Percentiles rank a stretch among this genome's conserved stretches.
Evolutionary conservation across 1,139 yeast genomes (phyloP).

Genomic region (Kodamaea sp.): DNA sequence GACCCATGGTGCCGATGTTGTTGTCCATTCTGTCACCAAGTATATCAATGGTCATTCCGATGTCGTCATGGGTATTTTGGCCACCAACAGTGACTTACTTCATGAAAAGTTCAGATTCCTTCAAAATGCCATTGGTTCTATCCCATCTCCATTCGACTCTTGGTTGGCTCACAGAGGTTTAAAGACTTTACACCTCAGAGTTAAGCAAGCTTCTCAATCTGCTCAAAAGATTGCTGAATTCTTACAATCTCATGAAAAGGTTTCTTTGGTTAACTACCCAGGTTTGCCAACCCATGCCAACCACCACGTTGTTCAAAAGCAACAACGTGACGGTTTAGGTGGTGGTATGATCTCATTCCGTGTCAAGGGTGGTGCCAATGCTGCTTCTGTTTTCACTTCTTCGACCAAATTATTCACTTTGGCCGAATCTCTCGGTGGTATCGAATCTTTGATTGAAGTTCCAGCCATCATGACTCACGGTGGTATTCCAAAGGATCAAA

Average conservation of each 20-base stretch:
- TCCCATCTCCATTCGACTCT: constrained; percentile 86
- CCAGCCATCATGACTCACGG: constrained; percentile 95
- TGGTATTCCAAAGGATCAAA: constrained; percentile 77
- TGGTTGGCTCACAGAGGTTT: constrained; percentile 94
- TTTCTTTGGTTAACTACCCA: constrained; percentile 74
- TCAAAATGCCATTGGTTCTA: constrained; percentile 86
- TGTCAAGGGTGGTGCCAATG: constrained; percentile 75
- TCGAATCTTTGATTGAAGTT: constrained; percentile 81
- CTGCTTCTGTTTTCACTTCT: constrained; percentile 72
- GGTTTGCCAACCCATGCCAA: constrained; percentile 67
- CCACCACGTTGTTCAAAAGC: constrained; percentile 61
- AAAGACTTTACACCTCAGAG: constrained; percentile 81
- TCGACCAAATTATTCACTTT: constrained; percentile 74
- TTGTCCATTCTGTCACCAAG: constrained; percentile 87
- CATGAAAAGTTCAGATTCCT: constrained; percentile 68
- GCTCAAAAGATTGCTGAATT: constrained; percentile 74
- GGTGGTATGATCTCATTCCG: constrained; percentile 93
- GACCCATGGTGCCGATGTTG: constrained; percentile 78
- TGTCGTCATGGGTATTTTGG: constrained; percentile 83
- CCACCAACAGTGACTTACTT: constrained; percentile 59
- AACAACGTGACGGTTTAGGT: constrained; percentile 83
- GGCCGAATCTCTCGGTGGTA: constrained; percentile 90
- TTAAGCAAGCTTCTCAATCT: constrained; percentile 60
- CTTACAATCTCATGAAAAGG: constrained; percentile 50
- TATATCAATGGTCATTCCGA: constrained; percentile 92